Conservation (phyloP, 192 early-diverging fungal species). For the Coemansia sp. region DNA sequence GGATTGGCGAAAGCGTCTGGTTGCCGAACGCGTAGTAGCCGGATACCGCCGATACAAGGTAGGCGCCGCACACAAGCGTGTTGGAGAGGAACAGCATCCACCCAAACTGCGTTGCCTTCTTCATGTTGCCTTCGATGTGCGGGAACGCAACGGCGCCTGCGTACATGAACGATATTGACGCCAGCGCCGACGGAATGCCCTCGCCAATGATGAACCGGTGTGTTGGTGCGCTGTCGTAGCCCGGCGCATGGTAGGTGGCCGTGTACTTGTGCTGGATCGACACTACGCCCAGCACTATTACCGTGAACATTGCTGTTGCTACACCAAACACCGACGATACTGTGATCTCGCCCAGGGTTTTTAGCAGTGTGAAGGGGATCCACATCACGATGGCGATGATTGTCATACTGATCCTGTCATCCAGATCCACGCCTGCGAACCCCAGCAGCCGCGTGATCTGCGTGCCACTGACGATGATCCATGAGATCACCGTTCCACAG, state of each 20-base stretch:
- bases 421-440: slow-evolving; percentile 43
- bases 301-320: slow-evolving; percentile 63
- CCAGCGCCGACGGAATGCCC: slow-evolving; percentile 75
- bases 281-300: slow-evolving; percentile 53
- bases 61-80: slow-evolving; percentile 66
- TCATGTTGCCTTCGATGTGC: slow-evolving; percentile 83
- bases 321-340: slow-evolving; percentile 75
- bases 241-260: slow-evolving; percentile 38
- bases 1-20: slow-evolving; percentile 68
- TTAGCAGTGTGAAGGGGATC: slow-evolving; percentile 77
- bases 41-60: slow-evolving; percentile 65
- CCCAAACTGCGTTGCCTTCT: slow-evolving; percentile 65
- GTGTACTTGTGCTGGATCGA: slow-evolving; percentile 46
- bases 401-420: slow-evolving; percentile 62
- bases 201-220: slow-evolving; percentile 62
- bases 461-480: slow-evolving; percentile 75
- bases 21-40: slow-evolving; percentile 78
- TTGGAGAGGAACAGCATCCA: slow-evolving; percentile 66
- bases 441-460: slow-evolving; percentile 64
- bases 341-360: slow-evolving; percentile 78
- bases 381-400: slow-evolving; percentile 66
- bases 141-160: slow-evolving; percentile 84
- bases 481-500: slow-evolving; percentile 70
- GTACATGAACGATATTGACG: slow-evolving; percentile 81
- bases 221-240: slow-evolving; percentile 24